Evolutionary conservation across 257 asterid species (phyloP), one percentile per base, ranked within the genome.

Genomic region (Nemophila menziesii): DNA sequence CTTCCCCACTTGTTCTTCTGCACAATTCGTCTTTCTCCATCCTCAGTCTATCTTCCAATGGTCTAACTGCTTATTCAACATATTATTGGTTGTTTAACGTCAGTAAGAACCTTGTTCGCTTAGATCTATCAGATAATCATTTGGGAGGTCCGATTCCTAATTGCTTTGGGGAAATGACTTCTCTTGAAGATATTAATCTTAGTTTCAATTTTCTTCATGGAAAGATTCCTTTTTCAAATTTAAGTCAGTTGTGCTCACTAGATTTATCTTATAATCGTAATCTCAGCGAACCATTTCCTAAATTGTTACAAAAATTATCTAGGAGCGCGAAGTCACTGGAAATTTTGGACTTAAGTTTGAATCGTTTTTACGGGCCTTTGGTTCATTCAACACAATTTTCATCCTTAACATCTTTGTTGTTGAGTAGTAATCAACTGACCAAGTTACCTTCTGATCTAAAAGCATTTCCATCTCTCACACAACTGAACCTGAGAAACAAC

Each of bases 51-150:
- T 5, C 13, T 37, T 14, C 11, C 1, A 50, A 22, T 8, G 10
- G 5, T 14, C 33, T 37, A 16, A 27, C 61, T 33, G 19, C 47
- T 16, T 27, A 29, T 15, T 26, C 39, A 22, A 10, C 37, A 21
- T 44, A 39, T 33, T 15, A 34, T 15, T 51, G 51, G 61, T 18
- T 70, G 0, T 44, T 51, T 16, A 70, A 54, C 34, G 14, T 61
- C 13, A 37, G 13, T 33, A 22, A 18, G 10, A 38, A 43, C 17
- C 18, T 55, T n/a, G 24, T 46, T 26, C 5, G 33, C 33, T 4
- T 52, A 38, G n/a, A 48, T 11, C 38, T 56, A 6, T 6, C 24
- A 15, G 1, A 0, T 11, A 56, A 48, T 16, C 5, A 6, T 4
- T 26, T 56, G 10, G 48, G 0, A 1, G 45, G 45, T 26, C 33